phyloP scores from a whole-genome alignment of 2,329 filamentous ascomycete species.

The Xylaria sp. region DNA sequence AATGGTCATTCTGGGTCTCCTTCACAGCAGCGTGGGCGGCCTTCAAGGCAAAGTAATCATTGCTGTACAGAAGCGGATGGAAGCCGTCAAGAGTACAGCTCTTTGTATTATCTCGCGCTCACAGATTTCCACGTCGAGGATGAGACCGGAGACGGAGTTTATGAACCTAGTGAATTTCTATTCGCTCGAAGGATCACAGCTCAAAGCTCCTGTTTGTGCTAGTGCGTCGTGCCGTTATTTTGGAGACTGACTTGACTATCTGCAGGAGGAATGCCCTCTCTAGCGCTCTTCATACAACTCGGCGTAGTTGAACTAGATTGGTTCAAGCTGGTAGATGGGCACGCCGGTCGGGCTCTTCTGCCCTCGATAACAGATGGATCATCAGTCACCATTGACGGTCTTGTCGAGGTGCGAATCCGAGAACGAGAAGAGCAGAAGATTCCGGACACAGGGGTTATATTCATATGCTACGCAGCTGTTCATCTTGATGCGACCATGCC shows the following conservation, averaged over 20 bases:
- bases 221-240: conserved; percentile 14
- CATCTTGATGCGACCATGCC: conserved; percentile 21
- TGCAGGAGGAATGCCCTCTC: conserved; percentile 30
- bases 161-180: conserved; percentile 25
- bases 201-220: conserved; percentile 23
- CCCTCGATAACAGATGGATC: conserved; percentile 27
- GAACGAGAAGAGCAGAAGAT: conserved; percentile 25
- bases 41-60: conserved; percentile 27
- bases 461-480: conserved; percentile 10
- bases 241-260: conserved; percentile 12
- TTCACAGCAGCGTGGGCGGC: conserved; percentile 13
- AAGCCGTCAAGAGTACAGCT: conserved; percentile 26
- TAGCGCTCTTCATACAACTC: conserved; percentile 16
- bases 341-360: conserved; percentile 14
- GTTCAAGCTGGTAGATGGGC: conserved; percentile 19
- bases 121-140: conserved; percentile 27
- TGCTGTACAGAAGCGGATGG: conserved; percentile 24
- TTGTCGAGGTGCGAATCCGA: conserved; percentile 25
- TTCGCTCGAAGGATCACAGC: conserved; percentile 29
- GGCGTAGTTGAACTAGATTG: conserved; percentile 23
- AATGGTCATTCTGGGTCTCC: conserved; percentile 21
- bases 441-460: conserved; percentile 22
- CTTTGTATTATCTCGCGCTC: conserved; percentile 26
- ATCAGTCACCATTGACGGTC: conserved; percentile 24
- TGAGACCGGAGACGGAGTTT: conserved; percentile 28